Evolutionary conservation across 495 filamentous ascomycete genomes (phyloP).

Genomic region (Lindgomyces ingoldianus): DNA sequence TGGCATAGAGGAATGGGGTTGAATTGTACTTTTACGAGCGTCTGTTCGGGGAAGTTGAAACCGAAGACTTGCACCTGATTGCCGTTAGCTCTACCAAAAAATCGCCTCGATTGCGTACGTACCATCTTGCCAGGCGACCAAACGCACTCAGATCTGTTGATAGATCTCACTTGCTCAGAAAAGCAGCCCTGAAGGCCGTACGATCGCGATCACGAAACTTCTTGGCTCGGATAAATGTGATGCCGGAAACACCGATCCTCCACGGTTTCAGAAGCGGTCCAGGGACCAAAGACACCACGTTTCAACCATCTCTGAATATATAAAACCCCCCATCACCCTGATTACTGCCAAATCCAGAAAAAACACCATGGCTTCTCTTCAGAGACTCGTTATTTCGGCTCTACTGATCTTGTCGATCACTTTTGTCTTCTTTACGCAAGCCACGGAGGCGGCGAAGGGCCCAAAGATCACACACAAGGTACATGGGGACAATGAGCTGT

Average conservation of each 20-base stretch:
- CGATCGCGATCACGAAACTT: conserved; percentile 13
- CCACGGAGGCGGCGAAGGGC: conserved; percentile 75
- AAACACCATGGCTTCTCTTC: conserved; percentile 53
- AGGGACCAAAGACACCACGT: conserved; percentile 20
- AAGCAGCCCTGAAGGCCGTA: too few relatives aligned
- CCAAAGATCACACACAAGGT: conserved; percentile 97
- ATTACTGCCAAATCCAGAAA: conserved; percentile 7
- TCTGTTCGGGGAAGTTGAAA: conserved; percentile 78
- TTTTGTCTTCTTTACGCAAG: conserved; percentile 71
- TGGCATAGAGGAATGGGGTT: neutral
- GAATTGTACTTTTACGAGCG: conserved; percentile 41
- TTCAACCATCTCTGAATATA: too few relatives aligned
- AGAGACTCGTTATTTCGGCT: conserved; percentile 62
- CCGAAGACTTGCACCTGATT: conserved; percentile 81
- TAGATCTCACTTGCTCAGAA: conserved; percentile 15
- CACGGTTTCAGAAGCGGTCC: too few relatives aligned
- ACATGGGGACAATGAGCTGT: conserved; percentile 14
- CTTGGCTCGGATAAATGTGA: conserved; percentile 5
- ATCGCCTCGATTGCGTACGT: conserved; percentile 16
- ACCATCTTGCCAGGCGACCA: conserved; percentile 42
- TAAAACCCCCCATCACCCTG: too few relatives aligned
- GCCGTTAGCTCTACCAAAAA: conserved; percentile 18
- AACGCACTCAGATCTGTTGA: neutral
- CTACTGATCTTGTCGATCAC: conserved; percentile 72
- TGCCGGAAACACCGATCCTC: conserved; percentile 15